These are phyloP conservation scores for Cryptosporidium muris DNA, from an alignment of 169 alveolate species.

Conservation along the genomic window DNA sequence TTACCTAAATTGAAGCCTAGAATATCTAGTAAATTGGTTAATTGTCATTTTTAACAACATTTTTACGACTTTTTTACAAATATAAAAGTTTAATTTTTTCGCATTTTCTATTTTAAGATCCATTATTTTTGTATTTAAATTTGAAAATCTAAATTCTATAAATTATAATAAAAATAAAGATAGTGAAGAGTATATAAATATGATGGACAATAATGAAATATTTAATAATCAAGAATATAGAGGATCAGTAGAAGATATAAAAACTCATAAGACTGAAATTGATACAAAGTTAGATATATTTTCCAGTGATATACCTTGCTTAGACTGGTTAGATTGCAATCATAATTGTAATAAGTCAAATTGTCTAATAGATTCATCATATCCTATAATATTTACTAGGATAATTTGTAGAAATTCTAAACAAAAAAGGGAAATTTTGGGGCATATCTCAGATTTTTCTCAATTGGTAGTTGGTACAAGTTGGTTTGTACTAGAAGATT, in stretches of 20 bases:
- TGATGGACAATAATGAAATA: constrained; percentile 6
- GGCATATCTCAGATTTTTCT: constrained; percentile 35
- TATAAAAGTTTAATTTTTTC: no score
- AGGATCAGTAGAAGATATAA: constrained; percentile 31
- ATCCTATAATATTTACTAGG: constrained; percentile 38
- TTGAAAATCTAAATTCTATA: no score
- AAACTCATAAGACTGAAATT: neutral
- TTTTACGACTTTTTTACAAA: no score
- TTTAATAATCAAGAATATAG: neutral
- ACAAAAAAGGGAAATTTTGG: constrained; percentile 10
- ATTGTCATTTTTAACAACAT: no score
- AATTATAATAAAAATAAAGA: no score
- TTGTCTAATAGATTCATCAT: constrained; percentile 32
- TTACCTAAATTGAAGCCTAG: no score
- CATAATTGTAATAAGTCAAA: neutral
- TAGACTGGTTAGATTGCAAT: neutral
- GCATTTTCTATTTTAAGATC: no score
- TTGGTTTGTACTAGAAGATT: constrained; percentile 59
- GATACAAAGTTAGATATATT: neutral
- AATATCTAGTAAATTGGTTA: no score
- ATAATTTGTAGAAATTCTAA: constrained; percentile 24
- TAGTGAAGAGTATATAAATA: no score
- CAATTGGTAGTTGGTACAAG: constrained; percentile 39
- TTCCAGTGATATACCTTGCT: no score
- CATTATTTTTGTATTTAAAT: no score